A percentile compares a stretch with the other conserved stretches of the same genome.
Conservation (phyloP, 768 basidiomycete species). For the Leucosporidium scottii region DNA sequence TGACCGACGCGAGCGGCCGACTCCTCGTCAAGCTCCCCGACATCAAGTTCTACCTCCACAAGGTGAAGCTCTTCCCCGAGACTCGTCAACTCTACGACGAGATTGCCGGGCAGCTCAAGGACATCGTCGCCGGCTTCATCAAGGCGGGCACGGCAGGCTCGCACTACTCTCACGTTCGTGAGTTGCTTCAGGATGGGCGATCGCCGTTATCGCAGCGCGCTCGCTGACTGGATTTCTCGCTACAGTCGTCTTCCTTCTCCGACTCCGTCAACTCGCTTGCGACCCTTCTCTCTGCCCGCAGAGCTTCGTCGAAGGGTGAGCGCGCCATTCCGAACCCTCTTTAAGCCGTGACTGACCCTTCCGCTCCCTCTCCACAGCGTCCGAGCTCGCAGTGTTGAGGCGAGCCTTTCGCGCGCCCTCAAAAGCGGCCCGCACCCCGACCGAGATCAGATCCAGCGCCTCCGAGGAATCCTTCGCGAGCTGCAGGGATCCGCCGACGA, state of each 20-base stretch:
- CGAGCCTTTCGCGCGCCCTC: conserved; percentile 11
- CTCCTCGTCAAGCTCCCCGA: conserved; percentile 68
- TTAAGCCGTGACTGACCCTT: background rate
- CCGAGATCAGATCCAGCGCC: conserved; percentile 5
- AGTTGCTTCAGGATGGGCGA: background rate
- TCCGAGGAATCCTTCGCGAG: conserved; percentile 8
- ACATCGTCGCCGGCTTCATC: conserved; percentile 13
- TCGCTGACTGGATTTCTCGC: conserved; percentile 48
- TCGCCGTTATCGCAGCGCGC: no score
- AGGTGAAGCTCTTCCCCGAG: conserved; percentile 51
- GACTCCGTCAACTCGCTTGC: conserved; percentile 71
- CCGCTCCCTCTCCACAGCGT: conserved; percentile 4
- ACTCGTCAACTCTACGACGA: conserved; percentile 50
- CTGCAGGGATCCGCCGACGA: conserved; percentile 14
- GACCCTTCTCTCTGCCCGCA: conserved; percentile 69
- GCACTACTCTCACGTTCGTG: conserved; percentile 13
- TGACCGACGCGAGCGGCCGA: conserved; percentile 74
- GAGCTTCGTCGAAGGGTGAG: conserved; percentile 54
- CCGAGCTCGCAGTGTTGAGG: conserved; percentile 14
- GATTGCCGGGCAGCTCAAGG: conserved; percentile 37
- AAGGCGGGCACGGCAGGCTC: conserved; percentile 32
- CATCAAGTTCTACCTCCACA: conserved; percentile 69
- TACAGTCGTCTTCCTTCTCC: conserved; percentile 71
- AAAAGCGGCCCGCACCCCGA: background rate
- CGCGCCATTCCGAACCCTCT: background rate